Evolutionary conservation across 768 basidiomycete species (phyloP).

Genomic region (Lactarius hengduanensis): DNA sequence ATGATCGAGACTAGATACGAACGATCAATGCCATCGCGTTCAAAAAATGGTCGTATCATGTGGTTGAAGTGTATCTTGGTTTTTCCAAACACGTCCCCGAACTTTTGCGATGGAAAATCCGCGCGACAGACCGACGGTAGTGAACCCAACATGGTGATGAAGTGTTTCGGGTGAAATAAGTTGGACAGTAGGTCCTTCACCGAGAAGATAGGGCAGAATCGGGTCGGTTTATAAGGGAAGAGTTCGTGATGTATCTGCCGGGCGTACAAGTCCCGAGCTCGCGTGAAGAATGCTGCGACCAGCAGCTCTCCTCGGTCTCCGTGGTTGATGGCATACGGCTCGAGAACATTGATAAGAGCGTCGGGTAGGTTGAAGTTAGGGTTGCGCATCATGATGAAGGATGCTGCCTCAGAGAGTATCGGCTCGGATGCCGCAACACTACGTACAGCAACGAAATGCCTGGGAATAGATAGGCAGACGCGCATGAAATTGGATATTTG

Average conservation of each 20-base stretch:
- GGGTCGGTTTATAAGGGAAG: background rate
- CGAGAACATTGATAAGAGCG: background rate
- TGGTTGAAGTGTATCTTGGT: background rate
- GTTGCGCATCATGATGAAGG: background rate
- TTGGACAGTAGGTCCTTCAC: background rate
- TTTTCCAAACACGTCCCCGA: background rate
- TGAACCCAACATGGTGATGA: background rate
- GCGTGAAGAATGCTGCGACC: background rate
- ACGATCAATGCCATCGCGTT: background rate
- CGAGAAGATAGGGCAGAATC: background rate
- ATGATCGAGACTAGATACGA: background rate
- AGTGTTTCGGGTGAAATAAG: background rate
- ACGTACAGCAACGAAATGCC: background rate
- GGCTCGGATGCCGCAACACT: background rate
- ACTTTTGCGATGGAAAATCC: background rate
- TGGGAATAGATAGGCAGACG: too few relatives aligned
- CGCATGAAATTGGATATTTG: too few relatives aligned
- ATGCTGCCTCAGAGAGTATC: slow-evolving; percentile 7
- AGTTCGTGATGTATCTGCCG: background rate
- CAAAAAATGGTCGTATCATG: background rate
- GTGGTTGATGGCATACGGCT: background rate
- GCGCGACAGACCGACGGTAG: background rate
- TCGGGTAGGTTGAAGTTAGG: background rate
- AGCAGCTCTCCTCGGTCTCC: background rate
- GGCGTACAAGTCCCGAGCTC: background rate